These are phyloP conservation scores for Orbilia ellipsospora DNA, from an alignment of 2,329 filamentous ascomycete species.

Conservation along the genomic window DNA sequence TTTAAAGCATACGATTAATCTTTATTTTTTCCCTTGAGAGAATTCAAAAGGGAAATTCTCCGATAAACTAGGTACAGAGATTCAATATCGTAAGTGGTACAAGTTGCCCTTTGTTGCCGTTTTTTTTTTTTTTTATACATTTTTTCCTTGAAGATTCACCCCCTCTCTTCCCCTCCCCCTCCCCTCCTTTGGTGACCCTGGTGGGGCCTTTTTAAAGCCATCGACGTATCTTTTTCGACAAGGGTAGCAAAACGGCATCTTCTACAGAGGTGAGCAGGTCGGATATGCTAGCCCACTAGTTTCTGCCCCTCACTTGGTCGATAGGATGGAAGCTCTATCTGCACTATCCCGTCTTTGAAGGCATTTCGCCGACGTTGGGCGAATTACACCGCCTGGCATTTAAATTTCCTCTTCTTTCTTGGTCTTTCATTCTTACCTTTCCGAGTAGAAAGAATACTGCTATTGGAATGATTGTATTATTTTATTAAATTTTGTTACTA, in stretches of 20 bases:
- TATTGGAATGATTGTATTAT: too few species aligned
- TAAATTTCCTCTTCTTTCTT: too few species aligned
- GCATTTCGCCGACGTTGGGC: slow-evolving; percentile 9
- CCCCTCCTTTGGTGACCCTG: not conserved
- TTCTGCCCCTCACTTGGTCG: not conserved
- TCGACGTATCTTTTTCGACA: not conserved
- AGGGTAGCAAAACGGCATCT: too few species aligned
- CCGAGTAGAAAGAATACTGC: too few species aligned
- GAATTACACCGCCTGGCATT: slow-evolving; percentile 1
- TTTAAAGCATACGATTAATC: not conserved
- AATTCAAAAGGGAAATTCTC: slow-evolving; percentile 27
- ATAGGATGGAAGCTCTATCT: slow-evolving; percentile 2
- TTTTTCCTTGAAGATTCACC: too few species aligned
- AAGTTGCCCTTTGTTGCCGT: slow-evolving; percentile 3
- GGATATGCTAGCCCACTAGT: slow-evolving; percentile 3
- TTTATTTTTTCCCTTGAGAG: slow-evolving; percentile 8
- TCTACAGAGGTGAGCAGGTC: not conserved
- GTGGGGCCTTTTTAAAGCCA: not conserved
- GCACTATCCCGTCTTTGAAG: slow-evolving; percentile 16
- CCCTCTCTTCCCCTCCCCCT: too few species aligned
- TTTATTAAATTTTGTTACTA: too few species aligned
- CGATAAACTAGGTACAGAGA: slow-evolving; percentile 43
- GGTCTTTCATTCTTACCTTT: slow-evolving; percentile 1
- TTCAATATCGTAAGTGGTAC: slow-evolving; percentile 15
- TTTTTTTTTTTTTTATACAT: too few species aligned